Evolutionary conservation across 305 asterid genomes (phyloP).

Genomic region (Withania somnifera): DNA sequence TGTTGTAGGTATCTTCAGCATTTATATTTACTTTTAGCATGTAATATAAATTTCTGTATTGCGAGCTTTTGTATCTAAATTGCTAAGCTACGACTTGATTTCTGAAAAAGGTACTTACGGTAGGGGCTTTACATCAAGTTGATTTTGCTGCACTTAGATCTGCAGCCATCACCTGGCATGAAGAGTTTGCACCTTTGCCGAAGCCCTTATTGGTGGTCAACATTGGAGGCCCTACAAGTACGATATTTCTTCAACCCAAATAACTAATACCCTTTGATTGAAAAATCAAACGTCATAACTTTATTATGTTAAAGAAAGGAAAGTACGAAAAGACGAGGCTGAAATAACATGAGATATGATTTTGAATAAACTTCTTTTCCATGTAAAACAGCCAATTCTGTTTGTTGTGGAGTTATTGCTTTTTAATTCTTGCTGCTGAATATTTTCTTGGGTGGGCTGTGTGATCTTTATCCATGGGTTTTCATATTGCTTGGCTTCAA

Average conservation of each 20-base stretch:
- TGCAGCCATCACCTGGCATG: constrained; percentile 87
- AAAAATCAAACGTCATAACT: neutral
- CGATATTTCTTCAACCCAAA: neutral
- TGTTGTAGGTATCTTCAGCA: constrained; percentile 47
- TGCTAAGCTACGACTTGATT: neutral
- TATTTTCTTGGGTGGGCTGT: neutral
- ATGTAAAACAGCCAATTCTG: neutral
- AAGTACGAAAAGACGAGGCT: neutral
- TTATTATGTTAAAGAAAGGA: neutral
- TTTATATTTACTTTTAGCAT: neutral
- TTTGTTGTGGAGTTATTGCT: neutral
- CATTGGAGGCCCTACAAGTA: constrained; percentile 96
- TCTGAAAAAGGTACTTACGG: constrained; percentile 65
- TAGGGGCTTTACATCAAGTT: constrained; percentile 94
- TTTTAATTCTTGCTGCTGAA: neutral
- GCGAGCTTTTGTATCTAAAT: neutral
- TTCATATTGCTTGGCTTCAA: neutral
- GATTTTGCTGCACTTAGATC: constrained; percentile 78
- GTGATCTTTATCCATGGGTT: neutral
- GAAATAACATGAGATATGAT: neutral
- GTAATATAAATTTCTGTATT: neutral
- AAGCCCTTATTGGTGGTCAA: constrained; percentile 90
- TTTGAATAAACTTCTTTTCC: neutral
- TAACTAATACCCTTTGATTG: neutral
- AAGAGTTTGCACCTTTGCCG: constrained; percentile 76